phyloP scores from a whole-genome alignment of 345 rosid species.

The Aethionema arabicum region DNA sequence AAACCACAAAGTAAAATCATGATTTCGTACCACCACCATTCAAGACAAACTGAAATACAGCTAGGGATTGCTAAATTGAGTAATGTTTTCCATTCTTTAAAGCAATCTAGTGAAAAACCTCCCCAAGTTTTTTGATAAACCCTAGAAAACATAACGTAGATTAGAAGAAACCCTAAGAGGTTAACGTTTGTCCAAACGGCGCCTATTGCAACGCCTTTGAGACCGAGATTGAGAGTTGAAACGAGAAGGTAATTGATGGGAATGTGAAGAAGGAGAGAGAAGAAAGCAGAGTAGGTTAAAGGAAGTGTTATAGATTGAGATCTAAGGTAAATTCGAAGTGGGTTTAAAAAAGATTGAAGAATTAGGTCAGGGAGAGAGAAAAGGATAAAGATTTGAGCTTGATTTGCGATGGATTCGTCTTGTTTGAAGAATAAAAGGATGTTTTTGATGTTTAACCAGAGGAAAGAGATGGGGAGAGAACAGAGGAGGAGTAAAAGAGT shows the following conservation, averaged over 20 bases:
- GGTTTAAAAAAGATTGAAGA: constrained; percentile 67
- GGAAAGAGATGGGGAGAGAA: constrained; percentile 58
- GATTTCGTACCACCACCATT: constrained; percentile 99
- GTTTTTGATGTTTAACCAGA: constrained; percentile 72
- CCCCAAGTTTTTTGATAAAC: constrained; percentile 65
- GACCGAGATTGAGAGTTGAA: constrained; percentile 54
- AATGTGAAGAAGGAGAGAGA: constrained; percentile 64
- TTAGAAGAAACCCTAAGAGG: constrained; percentile 53
- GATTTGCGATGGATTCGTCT: constrained; percentile 50
- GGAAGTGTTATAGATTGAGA: constrained; percentile 75
- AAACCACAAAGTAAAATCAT: constrained; percentile 81
- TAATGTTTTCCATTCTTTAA: constrained; percentile 57
- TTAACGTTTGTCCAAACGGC: constrained; percentile 71
- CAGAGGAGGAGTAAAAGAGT: constrained; percentile 57
- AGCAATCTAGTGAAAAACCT: constrained; percentile 53
- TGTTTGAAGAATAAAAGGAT: constrained; percentile 67
- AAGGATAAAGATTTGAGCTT: constrained; percentile 65
- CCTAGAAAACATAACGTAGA: constrained; percentile 56
- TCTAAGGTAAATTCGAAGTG: constrained; percentile 74
- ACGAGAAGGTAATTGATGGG: constrained; percentile 69
- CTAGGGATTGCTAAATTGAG: constrained; percentile 70
- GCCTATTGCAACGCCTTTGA: constrained; percentile 70
- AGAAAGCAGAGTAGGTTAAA: constrained; percentile 56
- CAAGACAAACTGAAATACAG: constrained; percentile 85
- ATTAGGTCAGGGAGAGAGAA: constrained; percentile 79